These are phyloP conservation scores for Cnidoscolus chayamansa DNA, from an alignment of 441 rosid genomes.

Conservation along the genomic window DNA sequence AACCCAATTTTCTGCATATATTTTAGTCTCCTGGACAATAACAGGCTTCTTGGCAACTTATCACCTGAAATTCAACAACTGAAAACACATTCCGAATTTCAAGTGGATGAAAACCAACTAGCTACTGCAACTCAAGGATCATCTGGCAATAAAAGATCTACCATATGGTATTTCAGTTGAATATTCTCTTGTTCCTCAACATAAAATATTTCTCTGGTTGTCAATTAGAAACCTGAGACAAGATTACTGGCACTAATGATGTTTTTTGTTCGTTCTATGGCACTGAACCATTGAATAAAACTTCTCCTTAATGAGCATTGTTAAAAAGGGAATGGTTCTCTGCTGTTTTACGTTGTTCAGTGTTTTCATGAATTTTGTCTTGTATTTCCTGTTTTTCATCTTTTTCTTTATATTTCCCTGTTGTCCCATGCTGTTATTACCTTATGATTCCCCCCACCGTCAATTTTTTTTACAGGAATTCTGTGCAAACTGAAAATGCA, in stretches of 20 bases:
- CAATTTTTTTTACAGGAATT: conserved; percentile 34
- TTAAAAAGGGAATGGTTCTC: background rate
- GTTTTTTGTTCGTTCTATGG: background rate
- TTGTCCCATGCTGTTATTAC: background rate
- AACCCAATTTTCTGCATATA: conserved; percentile 1
- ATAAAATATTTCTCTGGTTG: background rate
- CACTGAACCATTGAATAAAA: background rate
- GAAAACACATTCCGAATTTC: conserved; percentile 42
- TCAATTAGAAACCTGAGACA: background rate
- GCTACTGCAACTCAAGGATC: conserved; percentile 28
- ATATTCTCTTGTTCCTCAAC: background rate
- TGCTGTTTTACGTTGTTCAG: background rate
- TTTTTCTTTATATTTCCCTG: conserved; percentile 8
- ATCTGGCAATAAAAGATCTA: conserved; percentile 28
- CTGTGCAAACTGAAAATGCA: conserved; percentile 28
- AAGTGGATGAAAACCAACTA: conserved; percentile 37
- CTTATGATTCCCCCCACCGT: background rate
- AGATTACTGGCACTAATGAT: background rate
- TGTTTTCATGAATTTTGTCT: background rate
- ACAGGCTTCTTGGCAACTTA: conserved; percentile 36
- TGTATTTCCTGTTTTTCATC: background rate
- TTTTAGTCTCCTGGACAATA: conserved; percentile 54
- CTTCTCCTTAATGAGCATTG: background rate
- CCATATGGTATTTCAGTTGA: conserved; percentile 32
- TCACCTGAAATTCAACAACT: conserved; percentile 43